These are phyloP conservation scores for Dipteronia dyeriana DNA, from an alignment of 345 rosid genomes.

Conservation along the genomic window DNA sequence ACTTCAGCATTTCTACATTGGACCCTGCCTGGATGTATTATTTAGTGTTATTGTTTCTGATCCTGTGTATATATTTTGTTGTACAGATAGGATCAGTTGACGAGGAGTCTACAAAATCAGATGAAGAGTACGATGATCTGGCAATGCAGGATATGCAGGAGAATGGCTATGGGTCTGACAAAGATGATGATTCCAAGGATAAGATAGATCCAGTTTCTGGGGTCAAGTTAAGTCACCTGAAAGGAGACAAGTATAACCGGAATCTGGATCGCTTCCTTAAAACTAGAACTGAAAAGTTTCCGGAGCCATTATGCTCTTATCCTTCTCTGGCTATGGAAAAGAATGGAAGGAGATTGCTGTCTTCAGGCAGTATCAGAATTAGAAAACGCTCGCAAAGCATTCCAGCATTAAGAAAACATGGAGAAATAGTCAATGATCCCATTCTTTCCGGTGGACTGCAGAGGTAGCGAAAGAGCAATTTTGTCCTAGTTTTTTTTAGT, in stretches of 20 bases:
- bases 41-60: background rate
- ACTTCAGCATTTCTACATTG: background rate
- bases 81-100: conserved; percentile 94
- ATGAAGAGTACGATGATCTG: conserved; percentile 96
- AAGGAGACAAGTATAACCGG: conserved; percentile 52
- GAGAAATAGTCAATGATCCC: conserved; percentile 47
- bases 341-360: conserved; percentile 32
- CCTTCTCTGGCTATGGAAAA: conserved; percentile 43
- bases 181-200: conserved; percentile 48
- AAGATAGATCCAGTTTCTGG: conserved; percentile 21
- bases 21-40: background rate
- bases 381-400: conserved; percentile 86
- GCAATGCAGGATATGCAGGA: conserved; percentile 72
- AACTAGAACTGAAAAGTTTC: conserved; percentile 44
- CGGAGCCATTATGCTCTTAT: conserved; percentile 54
- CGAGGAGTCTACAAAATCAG: conserved; percentile 90
- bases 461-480: conserved; percentile 34
- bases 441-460: conserved; percentile 57
- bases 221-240: conserved; percentile 9
- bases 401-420: conserved; percentile 61
- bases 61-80: background rate
- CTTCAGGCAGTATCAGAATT: conserved; percentile 42
- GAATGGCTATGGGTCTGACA: conserved; percentile 69
- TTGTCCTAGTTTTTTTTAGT: background rate
- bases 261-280: conserved; percentile 61